Evolutionary conservation across 169 alveolate species (phyloP).

Genomic region (Cyclospora cayetanensis): DNA sequence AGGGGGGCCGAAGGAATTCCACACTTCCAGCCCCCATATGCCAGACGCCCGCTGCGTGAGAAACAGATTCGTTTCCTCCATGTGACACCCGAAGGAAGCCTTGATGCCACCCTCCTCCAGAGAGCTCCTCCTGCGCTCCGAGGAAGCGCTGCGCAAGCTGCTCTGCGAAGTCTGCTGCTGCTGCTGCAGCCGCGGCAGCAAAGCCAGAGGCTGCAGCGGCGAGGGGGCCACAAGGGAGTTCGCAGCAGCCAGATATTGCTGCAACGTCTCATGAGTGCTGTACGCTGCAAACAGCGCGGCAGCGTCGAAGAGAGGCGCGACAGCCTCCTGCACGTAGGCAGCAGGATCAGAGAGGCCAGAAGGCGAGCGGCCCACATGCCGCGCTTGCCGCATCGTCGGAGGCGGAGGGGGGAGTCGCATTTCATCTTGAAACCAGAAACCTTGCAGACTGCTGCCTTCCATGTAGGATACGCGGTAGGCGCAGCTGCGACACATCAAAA

Average conservation of each 20-base stretch:
- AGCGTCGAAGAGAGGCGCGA: background rate
- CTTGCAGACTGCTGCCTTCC: conserved; percentile 79
- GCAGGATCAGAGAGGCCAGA: background rate
- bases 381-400: background rate
- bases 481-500: conserved; percentile 59
- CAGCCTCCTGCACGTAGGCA: background rate
- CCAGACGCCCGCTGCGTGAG: conserved; percentile 77
- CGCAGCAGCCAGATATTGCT: background rate
- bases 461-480: conserved; percentile 73
- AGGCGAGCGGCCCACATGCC: background rate
- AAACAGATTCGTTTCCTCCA: conserved; percentile 75
- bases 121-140: too few relatives aligned
- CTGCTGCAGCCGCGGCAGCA: background rate
- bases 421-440: conserved; percentile 74
- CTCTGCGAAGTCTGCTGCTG: background rate
- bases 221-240: background rate
- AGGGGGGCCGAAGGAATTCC: conserved; percentile 67
- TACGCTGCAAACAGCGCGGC: background rate
- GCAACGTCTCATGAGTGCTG: background rate
- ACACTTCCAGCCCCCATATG: conserved; percentile 74
- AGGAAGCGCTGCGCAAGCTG: too few relatives aligned
- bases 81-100: conserved; percentile 75
- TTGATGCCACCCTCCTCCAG: background rate
- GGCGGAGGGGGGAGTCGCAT: conserved; percentile 58
- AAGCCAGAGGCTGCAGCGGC: background rate